phyloP scores from a whole-genome alignment of 2,329 filamentous ascomycete genomes.

The Ophiosphaerella korrae region DNA sequence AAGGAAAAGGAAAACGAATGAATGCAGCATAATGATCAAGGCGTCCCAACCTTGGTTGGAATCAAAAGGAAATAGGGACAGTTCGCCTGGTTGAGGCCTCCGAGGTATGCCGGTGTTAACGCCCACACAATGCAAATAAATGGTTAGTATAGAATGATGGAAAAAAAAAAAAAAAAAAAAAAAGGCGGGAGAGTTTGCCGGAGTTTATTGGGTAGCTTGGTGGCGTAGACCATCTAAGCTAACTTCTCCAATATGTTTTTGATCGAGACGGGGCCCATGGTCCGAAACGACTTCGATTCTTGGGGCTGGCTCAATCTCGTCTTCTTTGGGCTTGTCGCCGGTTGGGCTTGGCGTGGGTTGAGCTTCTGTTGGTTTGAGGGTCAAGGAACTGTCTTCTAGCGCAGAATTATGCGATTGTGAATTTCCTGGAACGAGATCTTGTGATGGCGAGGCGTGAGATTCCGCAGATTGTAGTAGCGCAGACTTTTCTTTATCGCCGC shows the following conservation, averaged over 20 bases:
- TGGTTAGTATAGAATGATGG: no score
- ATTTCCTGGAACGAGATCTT: neutral
- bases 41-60: no score
- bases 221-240: slow-evolving; percentile 31
- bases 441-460: no score
- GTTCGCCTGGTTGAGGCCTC: no score
- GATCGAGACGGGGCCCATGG: slow-evolving; percentile 29
- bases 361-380: slow-evolving; percentile 28
- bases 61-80: no score
- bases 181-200: no score
- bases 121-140: no score
- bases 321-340: slow-evolving; percentile 18
- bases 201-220: slow-evolving; percentile 37
- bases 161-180: no score
- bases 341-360: neutral
- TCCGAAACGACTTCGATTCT: slow-evolving; percentile 26
- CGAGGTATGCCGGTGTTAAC: no score
- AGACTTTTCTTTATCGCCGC: slow-evolving; percentile 6
- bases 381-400: slow-evolving; percentile 34
- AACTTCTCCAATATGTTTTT: slow-evolving; percentile 43
- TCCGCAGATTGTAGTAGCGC: slow-evolving; percentile 1
- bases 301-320: slow-evolving; percentile 35
- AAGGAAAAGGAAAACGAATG: no score
- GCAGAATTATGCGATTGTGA: neutral
- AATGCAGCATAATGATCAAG: no score